Base-by-base conservation (phyloP, 176 grass and related monocot species). In the Dendrocalamus sinicus region DNA sequence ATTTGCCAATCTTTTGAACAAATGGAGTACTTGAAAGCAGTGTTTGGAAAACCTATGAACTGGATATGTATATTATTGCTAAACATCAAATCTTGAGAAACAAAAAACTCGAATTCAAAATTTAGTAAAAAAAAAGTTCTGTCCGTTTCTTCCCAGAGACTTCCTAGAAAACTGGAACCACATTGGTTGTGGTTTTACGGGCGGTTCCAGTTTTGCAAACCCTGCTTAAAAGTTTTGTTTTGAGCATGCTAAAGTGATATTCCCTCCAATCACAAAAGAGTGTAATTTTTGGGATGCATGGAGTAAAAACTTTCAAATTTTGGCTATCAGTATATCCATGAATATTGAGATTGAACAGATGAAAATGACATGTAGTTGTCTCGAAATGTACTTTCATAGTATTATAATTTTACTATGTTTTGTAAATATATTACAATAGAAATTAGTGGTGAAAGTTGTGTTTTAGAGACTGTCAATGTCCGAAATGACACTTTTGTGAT, bases 1-100 rank as follows among this genome's bases (percentile, higher is more conserved):
- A 47, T 62, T 61, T 78, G 23, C 44, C 76, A 50, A 47, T 79
- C 41, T 79, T 52, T 17, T 79, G 24, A 79, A 69, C 28, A 54
- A 81, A 39, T 67, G 14, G 30, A 43, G 14, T 70, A 43, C 4
- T 23, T 11, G 15, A 11, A 39, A 40, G 3, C 63, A 53, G 15
- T 41, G 53, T 47, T 70, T 43, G 50, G 3, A 54, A 22, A 80
- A 51, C 17, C 14, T 53, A 17, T 22, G 46, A 53, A 70, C 19
- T 30, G 12, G 19, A 23, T 81, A 52, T 23, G 46, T 37, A n/a
- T 40, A 53, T 23, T 37, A n/a, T n/a, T 67, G 17, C 17, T 53
- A 32, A 47, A 83, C 32, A 81, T 70, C 7, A 81, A 53, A 69
- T 54, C 30, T 37, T 52, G 22, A 24, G 40, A 53, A 74, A 28